Evolutionary conservation across 352 stramenopile species (phyloP), one percentile per base, ranked within the genome.

Genomic region (Phytophthora megakarya): DNA sequence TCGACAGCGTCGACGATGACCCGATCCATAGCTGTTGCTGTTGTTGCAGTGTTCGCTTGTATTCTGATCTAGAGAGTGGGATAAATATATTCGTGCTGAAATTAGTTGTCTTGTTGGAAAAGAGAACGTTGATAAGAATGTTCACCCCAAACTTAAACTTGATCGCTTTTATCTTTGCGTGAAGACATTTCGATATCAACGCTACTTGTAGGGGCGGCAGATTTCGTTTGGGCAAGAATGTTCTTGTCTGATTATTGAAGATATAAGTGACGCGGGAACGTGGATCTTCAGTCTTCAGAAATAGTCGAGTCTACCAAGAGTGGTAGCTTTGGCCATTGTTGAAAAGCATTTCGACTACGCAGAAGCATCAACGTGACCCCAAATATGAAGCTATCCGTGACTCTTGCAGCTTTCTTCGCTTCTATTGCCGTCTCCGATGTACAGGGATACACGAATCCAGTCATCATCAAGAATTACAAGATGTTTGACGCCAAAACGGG

Each of bases 401-500:
- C 21, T 44, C 22, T 71, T 33, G 28, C 62, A 38, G 26, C 28
- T 30, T 39, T 71, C 9, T 37, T 49, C 21, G 26, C 49, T 49
- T 42, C 58, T 21, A 19, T 68, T n/a, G 50, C 58, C 30, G 23
- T 16, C 8, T 46, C 33, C n/a, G 64, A 61, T 18, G 45, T 65
- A 13, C 30, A 68, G 21, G 44, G 65, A 2, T 71, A 70, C 35
- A 70, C 30, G 58, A 82, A 40, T 56, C 80, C 80, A 21, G 76
- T 88, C 64, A 63, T 44, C 5, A 81, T 86, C 67, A 86, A 88
- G 44, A 67, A 68, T 47, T 83, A 86, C 65, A 85, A 81, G 47
- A 88, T 94, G 64, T 96, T 92, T 40, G 83, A 96, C 54, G 70
- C 71, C 48, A 75, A 82, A 32, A 93, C 79, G 0, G 80, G 79